phyloP scores from a whole-genome alignment of 352 stramenopile genomes.

The Phytophthora melonis region DNA sequence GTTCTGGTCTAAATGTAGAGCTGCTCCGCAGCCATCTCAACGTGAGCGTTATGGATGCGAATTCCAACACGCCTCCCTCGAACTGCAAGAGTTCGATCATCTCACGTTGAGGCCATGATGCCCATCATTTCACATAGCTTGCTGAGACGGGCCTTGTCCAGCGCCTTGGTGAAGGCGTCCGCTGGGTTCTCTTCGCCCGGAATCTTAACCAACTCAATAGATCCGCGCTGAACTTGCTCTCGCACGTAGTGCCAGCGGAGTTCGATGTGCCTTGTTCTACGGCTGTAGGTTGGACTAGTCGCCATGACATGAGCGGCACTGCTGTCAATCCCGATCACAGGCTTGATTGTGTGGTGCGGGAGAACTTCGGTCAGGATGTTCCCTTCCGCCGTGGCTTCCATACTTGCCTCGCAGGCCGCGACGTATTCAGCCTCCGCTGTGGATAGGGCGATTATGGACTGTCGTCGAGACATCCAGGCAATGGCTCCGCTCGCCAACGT shows the following conservation, averaged over 20 bases:
- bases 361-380: slow-evolving; percentile 11
- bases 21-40: neutral
- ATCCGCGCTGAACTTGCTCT: neutral
- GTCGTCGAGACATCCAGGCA: slow-evolving; percentile 1
- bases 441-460: too few relatives aligned
- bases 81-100: slow-evolving; percentile 30
- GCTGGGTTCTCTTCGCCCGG: slow-evolving; percentile 1
- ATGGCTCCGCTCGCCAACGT: slow-evolving; percentile 2
- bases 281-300: slow-evolving; percentile 5
- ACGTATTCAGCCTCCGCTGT: slow-evolving; percentile 16
- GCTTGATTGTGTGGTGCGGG: neutral
- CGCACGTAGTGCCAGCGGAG: slow-evolving; percentile 7
- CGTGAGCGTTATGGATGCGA: neutral
- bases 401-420: slow-evolving; percentile 11
- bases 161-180: slow-evolving; percentile 12
- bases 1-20: neutral
- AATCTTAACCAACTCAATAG: slow-evolving; percentile 2
- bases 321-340: neutral
- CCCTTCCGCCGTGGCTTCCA: neutral
- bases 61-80: slow-evolving; percentile 30
- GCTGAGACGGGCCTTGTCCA: slow-evolving; percentile 2
- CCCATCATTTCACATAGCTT: slow-evolving; percentile 15
- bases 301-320: slow-evolving; percentile 7
- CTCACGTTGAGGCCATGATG: neutral
- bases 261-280: slow-evolving; percentile 7